Evolutionary conservation across 352 stramenopile genomes (phyloP).

Genomic region (Phytophthora sp.): DNA sequence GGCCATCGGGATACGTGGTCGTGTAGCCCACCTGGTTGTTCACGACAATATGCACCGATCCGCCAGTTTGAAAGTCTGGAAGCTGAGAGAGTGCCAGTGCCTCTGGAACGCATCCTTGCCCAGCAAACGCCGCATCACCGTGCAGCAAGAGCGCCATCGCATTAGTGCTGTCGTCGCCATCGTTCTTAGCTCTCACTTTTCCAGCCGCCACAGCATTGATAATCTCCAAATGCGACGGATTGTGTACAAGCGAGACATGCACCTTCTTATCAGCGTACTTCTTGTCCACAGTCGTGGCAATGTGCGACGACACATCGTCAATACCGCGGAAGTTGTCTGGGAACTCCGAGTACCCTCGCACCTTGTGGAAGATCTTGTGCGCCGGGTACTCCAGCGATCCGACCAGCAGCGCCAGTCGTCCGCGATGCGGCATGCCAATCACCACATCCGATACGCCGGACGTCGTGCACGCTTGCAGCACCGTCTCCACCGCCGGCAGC

Average conservation of each 20-base stretch:
- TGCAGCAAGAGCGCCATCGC: conserved; percentile 89
- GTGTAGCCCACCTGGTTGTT: conserved; percentile 94
- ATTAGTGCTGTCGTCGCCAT: conserved; percentile 43
- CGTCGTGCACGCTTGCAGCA: conserved; percentile 60
- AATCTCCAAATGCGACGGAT: conserved; percentile 89
- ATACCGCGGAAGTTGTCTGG: conserved; percentile 60
- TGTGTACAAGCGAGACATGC: conserved; percentile 87
- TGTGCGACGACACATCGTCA: conserved; percentile 89
- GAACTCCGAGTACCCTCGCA: conserved; percentile 81
- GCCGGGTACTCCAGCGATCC: conserved; percentile 81
- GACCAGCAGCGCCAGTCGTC: conserved; percentile 79
- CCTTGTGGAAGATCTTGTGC: conserved; percentile 86
- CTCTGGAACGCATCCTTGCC: conserved; percentile 86
- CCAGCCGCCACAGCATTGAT: conserved; percentile 87
- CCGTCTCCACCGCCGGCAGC: conserved; percentile 73
- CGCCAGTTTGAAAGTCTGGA: conserved; percentile 75
- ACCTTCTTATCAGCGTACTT: conserved; percentile 61
- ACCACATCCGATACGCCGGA: conserved; percentile 73
- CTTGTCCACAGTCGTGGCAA: conserved; percentile 80
- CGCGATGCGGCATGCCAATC: conserved; percentile 89
- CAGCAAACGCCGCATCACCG: conserved; percentile 87
- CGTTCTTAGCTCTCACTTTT: conserved; percentile 86
- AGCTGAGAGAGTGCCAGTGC: conserved; percentile 78
- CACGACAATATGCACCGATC: conserved; percentile 87
- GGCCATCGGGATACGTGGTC: conserved; percentile 79